A percentile compares a stretch with the other conserved stretches of the same genome.
phyloP scores from a whole-genome alignment of 148 eudicot species.

The Nepenthes mirabilis region DNA sequence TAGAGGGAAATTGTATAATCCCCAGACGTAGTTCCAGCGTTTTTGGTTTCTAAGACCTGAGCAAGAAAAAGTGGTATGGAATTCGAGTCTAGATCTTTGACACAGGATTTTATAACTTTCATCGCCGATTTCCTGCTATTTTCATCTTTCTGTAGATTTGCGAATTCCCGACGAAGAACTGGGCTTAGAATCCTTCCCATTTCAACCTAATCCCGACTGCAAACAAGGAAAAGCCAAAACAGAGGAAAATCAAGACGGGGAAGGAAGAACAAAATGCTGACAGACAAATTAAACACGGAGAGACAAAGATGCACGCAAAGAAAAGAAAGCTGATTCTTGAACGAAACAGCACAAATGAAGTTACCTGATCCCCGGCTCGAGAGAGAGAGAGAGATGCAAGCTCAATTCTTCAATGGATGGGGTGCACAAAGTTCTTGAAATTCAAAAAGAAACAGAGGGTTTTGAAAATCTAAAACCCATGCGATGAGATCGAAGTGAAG shows the following conservation, averaged over 20 bases:
- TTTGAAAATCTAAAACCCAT: too few relatives aligned
- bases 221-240: too few relatives aligned
- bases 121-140: conserved; percentile 82
- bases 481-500: too few relatives aligned
- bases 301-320: not conserved
- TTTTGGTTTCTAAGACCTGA: conserved; percentile 83
- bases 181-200: conserved; percentile 85
- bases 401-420: not conserved
- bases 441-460: not conserved
- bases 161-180: conserved; percentile 59
- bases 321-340: not conserved
- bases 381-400: not conserved
- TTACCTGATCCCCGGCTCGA: conserved; percentile 1
- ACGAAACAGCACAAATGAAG: not conserved
- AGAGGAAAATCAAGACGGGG: too few relatives aligned
- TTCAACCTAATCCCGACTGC: conserved; percentile 8
- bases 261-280: not conserved
- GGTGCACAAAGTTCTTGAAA: not conserved
- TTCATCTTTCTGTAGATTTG: conserved; percentile 75
- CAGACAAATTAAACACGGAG: not conserved
- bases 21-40: conserved; percentile 48
- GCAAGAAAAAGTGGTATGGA: conserved; percentile 86
- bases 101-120: conserved; percentile 72
- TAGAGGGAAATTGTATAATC: conserved; percentile 90
- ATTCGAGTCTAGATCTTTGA: conserved; percentile 83